phyloP scores from a whole-genome alignment of 2,329 filamentous ascomycete genomes.

The Curvularia spicifera region DNA sequence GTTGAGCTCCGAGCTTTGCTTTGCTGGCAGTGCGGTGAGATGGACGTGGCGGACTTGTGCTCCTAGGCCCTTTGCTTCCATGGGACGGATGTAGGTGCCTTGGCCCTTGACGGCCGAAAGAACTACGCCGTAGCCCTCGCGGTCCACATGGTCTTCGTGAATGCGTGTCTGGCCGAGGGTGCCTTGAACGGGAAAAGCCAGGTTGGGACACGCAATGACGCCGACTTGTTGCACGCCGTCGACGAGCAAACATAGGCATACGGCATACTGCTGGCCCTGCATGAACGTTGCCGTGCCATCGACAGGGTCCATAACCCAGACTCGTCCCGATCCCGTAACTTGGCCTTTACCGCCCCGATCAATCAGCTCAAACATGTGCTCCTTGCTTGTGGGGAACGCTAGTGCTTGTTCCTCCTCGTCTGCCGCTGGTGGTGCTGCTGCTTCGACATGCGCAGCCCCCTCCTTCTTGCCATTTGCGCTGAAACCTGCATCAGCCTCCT shows the following conservation, averaged over 20 bases:
- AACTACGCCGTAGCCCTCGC: slow-evolving; percentile 51
- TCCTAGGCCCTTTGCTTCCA: slow-evolving; percentile 46
- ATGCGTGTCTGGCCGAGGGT: slow-evolving; percentile 28
- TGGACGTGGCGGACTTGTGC: slow-evolving; percentile 41
- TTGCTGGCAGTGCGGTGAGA: slow-evolving; percentile 20
- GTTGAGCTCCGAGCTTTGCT: slow-evolving; percentile 44
- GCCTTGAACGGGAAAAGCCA: slow-evolving; percentile 51
- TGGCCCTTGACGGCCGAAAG: slow-evolving; percentile 57
- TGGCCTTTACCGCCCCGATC: slow-evolving; percentile 64
- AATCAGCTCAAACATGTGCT: slow-evolving; percentile 67
- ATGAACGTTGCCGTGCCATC: slow-evolving; percentile 70
- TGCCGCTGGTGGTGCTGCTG: neutral
- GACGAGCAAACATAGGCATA: slow-evolving; percentile 65
- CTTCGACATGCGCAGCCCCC: slow-evolving; percentile 24
- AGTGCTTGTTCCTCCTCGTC: slow-evolving; percentile 15
- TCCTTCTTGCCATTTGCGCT: slow-evolving; percentile 34
- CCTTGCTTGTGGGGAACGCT: slow-evolving; percentile 52
- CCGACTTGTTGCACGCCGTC: slow-evolving; percentile 64
- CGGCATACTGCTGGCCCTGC: slow-evolving; percentile 66
- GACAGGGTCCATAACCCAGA: slow-evolving; percentile 70
- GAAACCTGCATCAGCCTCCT: slow-evolving; percentile 38
- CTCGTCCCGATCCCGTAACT: slow-evolving; percentile 53
- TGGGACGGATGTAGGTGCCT: slow-evolving; percentile 52
- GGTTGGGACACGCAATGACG: slow-evolving; percentile 68
- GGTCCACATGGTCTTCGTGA: slow-evolving; percentile 52